phyloP scores from a whole-genome alignment of 805 yeast species.

The Wickerhamiella azyma region DNA sequence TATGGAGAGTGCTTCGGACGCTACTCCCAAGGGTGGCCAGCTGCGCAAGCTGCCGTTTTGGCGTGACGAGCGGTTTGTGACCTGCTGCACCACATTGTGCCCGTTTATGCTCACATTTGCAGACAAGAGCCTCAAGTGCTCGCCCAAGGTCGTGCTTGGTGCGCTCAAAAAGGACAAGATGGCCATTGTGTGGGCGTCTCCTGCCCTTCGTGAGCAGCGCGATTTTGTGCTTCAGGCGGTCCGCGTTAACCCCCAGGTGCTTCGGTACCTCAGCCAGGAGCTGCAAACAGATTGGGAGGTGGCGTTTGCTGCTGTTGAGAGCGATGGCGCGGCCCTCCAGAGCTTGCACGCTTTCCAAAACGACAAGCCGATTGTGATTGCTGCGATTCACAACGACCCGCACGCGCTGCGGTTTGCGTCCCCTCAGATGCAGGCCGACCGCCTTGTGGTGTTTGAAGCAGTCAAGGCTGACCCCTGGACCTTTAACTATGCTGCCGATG shows the following conservation, averaged over 20 bases:
- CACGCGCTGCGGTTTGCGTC: conserved; percentile 5
- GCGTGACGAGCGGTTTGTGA: conserved; percentile 3
- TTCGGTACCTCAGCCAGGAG: conserved; percentile 4
- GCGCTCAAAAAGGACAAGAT: conserved; percentile 1
- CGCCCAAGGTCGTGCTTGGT: background rate
- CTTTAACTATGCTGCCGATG: conserved; percentile 3
- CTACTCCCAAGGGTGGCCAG: conserved; percentile 7
- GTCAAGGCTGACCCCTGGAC: conserved; percentile 7
- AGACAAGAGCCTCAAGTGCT: conserved; percentile 1
- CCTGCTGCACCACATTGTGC: conserved; percentile 4
- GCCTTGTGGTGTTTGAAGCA: conserved; percentile 4
- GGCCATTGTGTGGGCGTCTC: conserved; percentile 4
- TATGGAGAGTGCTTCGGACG: conserved; percentile 6
- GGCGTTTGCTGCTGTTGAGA: conserved; percentile 5
- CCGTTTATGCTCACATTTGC: conserved; percentile 5
- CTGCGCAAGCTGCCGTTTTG: conserved; percentile 8
- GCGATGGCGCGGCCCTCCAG: conserved; percentile 7
- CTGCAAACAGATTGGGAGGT: conserved; percentile 2
- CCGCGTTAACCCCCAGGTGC: conserved; percentile 5
- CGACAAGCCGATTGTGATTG: conserved; percentile 1
- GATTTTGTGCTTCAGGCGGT: conserved; percentile 4
- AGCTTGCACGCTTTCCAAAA: conserved; percentile 5
- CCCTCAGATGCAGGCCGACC: conserved; percentile 5
- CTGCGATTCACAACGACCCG: conserved; percentile 6
- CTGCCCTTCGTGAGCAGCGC: background rate